These are phyloP conservation scores for Quercus aquifolioides DNA, from an alignment of 306 rosid species.

Conservation along the genomic window DNA sequence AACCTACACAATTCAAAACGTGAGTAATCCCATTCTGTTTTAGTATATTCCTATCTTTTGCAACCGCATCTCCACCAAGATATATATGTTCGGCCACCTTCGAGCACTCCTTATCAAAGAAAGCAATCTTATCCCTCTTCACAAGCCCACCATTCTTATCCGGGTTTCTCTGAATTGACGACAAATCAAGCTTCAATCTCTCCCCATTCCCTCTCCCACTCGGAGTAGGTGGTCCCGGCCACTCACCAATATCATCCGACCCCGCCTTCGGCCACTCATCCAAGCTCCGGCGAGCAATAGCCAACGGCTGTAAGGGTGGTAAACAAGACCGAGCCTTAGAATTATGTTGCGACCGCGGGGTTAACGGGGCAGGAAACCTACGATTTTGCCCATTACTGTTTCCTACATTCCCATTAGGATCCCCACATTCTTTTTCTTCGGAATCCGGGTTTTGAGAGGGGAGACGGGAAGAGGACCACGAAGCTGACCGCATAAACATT, in stretches of 20 bases:
- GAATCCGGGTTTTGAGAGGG: conserved; percentile 43
- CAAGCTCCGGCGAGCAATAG: conserved; percentile 91
- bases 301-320: conserved; percentile 88
- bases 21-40: conserved; percentile 87
- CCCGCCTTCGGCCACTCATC: conserved; percentile 99
- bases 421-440: conserved; percentile 40
- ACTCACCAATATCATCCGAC: conserved; percentile 95
- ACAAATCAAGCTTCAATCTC: conserved; percentile 94
- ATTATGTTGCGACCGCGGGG: conserved; percentile 91
- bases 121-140: conserved; percentile 96
- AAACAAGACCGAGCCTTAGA: conserved; percentile 80
- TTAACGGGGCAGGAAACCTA: conserved; percentile 69
- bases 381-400: conserved; percentile 41
- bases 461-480: conserved; percentile 86
- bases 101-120: conserved; percentile 93
- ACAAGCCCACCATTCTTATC: conserved; percentile 86
- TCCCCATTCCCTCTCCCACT: conserved; percentile 78
- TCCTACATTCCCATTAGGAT: conserved; percentile 44
- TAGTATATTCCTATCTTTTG: conserved; percentile 82
- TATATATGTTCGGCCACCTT: conserved; percentile 92
- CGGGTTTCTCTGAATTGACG: conserved; percentile 76
- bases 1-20: conserved; percentile 93
- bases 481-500: conserved; percentile 86
- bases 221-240: conserved; percentile 95
- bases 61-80: conserved; percentile 99